phyloP scores from a whole-genome alignment of 257 asterid genomes.

The Plantago major region DNA sequence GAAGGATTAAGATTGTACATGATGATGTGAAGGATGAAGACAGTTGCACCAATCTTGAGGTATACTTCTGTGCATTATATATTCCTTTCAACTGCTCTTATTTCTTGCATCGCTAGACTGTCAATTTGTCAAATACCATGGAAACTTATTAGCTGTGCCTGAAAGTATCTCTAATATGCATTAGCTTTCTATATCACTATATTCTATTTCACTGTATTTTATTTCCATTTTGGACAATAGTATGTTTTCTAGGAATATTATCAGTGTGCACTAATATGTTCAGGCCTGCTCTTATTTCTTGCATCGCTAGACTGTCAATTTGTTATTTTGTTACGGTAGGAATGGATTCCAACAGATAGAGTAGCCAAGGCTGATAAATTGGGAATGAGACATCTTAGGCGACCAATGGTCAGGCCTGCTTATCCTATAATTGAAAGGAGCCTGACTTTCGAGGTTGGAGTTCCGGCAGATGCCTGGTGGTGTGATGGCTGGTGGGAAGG shows the following conservation, averaged over 20 bases:
- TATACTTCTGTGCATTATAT: conserved; percentile 19
- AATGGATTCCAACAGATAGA: conserved; percentile 74
- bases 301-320: too few species aligned
- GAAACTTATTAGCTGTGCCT: background rate
- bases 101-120: background rate
- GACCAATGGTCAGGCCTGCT: conserved; percentile 72
- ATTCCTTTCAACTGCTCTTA: background rate
- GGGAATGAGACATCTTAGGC: conserved; percentile 66
- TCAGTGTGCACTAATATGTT: conserved; percentile 4
- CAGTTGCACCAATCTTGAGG: conserved; percentile 66
- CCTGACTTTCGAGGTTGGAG: conserved; percentile 53
- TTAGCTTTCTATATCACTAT: background rate
- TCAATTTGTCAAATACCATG: conserved; percentile 2
- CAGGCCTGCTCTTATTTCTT: too few species aligned
- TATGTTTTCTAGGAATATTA: background rate
- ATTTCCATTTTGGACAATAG: too few species aligned
- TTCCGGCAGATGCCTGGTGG: conserved; percentile 95
- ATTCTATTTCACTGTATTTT: background rate
- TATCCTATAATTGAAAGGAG: conserved; percentile 28
- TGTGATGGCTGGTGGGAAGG: conserved; percentile 99
- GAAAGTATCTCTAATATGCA: background rate
- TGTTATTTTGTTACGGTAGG: conserved; percentile 38
- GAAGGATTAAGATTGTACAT: conserved; percentile 58
- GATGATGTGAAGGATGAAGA: conserved; percentile 80
- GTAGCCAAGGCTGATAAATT: conserved; percentile 76